Evolutionary conservation across 2,329 filamentous ascomycete genomes (phyloP).

Genomic region (Arthrinium puccinioides): DNA sequence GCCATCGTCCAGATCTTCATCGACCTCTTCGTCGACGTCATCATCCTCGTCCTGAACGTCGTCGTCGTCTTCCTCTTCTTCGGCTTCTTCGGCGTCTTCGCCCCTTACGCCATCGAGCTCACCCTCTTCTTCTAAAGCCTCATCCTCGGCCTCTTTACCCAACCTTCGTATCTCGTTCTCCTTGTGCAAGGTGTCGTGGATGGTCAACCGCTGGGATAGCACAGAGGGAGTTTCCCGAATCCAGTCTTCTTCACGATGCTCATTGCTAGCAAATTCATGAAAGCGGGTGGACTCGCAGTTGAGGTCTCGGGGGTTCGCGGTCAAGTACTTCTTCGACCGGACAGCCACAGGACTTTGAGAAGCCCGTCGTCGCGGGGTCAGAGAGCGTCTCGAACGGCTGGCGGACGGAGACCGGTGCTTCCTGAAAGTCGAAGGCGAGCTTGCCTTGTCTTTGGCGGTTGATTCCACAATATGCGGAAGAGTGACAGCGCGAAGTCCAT

Average conservation of each 20-base stretch:
- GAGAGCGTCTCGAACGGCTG: slow-evolving; percentile 15
- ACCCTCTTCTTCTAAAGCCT: slow-evolving; percentile 70
- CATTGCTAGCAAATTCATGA: slow-evolving; percentile 85
- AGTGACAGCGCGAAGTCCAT: not conserved
- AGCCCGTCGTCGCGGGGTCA: slow-evolving; percentile 28
- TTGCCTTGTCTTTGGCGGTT: slow-evolving; percentile 9
- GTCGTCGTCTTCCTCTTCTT: slow-evolving; percentile 40
- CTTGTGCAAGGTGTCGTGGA: slow-evolving; percentile 83
- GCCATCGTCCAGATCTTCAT: slow-evolving; percentile 45
- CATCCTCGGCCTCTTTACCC: slow-evolving; percentile 85
- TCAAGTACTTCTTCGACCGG: slow-evolving; percentile 40
- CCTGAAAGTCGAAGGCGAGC: slow-evolving; percentile 14
- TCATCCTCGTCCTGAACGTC: slow-evolving; percentile 42
- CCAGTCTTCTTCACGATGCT: slow-evolving; percentile 84
- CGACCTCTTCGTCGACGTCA: slow-evolving; percentile 42
- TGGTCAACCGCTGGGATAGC: slow-evolving; percentile 66
- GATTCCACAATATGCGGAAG: slow-evolving; percentile 15
- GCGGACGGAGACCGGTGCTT: slow-evolving; percentile 23
- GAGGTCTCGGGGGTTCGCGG: slow-evolving; percentile 42
- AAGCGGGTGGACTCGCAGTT: slow-evolving; percentile 58
- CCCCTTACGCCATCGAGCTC: slow-evolving; percentile 37
- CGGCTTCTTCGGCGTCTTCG: slow-evolving; percentile 36
- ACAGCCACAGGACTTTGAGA: slow-evolving; percentile 29
- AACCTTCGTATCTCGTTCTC: slow-evolving; percentile 83
- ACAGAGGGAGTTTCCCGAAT: slow-evolving; percentile 58